Conservation (phyloP, 75 land plant genomes). For the Ceratopteris richardii region DNA sequence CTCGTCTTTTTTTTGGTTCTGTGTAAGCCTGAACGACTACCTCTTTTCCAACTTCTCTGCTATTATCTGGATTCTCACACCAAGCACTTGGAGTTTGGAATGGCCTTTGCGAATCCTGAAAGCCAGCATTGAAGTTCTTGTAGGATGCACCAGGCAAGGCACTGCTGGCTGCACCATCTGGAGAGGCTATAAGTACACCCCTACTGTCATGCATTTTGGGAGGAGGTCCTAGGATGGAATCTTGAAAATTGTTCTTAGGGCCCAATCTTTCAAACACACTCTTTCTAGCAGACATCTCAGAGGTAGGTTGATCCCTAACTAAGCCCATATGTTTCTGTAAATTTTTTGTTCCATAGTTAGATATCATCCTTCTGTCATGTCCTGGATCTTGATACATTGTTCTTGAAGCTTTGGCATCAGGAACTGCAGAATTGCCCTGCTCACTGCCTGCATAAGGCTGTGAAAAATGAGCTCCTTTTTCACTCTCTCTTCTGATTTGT, state of each 20-base stretch:
- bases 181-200: neutral
- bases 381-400: too few relatives aligned
- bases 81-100: neutral
- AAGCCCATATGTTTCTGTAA: neutral
- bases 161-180: neutral
- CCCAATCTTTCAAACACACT: slow-evolving; percentile 6
- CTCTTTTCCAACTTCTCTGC: neutral
- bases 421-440: too few relatives aligned
- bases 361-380: neutral
- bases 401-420: too few relatives aligned
- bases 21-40: neutral
- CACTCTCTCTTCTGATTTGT: neutral
- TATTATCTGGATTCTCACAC: neutral
- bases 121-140: neutral
- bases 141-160: neutral
- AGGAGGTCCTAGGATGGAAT: slow-evolving; percentile 6
- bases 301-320: neutral
- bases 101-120: neutral
- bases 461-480: neutral
- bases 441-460: too few relatives aligned
- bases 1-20: neutral
- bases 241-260: neutral
- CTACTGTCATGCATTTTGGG: neutral
- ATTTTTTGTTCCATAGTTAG: neutral
- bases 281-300: neutral